A percentile compares a stretch with the other conserved stretches of the same genome.
phyloP scores from a whole-genome alignment of 2,329 filamentous ascomycete genomes.

The Anthostomella pinea region DNA sequence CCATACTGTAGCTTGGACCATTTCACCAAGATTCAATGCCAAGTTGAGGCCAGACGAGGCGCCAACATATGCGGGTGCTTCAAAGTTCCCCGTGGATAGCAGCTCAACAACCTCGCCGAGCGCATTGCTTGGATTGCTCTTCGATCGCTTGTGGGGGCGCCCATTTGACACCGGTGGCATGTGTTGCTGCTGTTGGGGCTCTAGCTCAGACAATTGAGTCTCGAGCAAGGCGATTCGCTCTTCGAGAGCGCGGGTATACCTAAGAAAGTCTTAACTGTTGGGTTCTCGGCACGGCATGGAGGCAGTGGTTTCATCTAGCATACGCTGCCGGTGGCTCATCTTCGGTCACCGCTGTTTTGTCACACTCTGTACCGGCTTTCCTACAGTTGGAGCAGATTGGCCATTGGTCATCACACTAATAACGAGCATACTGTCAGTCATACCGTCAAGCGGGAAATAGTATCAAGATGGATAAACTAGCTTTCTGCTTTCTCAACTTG shows the following conservation, averaged over 20 bases:
- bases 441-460: no score
- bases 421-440: no score
- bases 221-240: constrained; percentile 42
- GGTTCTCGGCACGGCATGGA: background rate
- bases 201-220: constrained; percentile 20
- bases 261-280: constrained; percentile 14
- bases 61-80: constrained; percentile 48
- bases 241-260: constrained; percentile 42
- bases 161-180: constrained; percentile 6
- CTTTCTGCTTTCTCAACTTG: constrained; percentile 44
- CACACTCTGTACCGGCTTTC: constrained; percentile 39
- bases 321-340: constrained; percentile 36
- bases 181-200: constrained; percentile 10
- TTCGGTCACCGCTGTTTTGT: constrained; percentile 40
- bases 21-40: constrained; percentile 48
- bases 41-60: constrained; percentile 48
- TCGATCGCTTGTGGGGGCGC: constrained; percentile 5
- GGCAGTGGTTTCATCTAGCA: no score
- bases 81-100: constrained; percentile 41
- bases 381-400: constrained; percentile 43
- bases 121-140: constrained; percentile 25
- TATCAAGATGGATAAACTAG: constrained; percentile 18
- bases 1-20: constrained; percentile 54
- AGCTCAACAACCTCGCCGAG: constrained; percentile 46
- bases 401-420: constrained; percentile 43